Base-by-base conservation (phyloP, 768 basidiomycete species). In the Pholiota microspora region DNA sequence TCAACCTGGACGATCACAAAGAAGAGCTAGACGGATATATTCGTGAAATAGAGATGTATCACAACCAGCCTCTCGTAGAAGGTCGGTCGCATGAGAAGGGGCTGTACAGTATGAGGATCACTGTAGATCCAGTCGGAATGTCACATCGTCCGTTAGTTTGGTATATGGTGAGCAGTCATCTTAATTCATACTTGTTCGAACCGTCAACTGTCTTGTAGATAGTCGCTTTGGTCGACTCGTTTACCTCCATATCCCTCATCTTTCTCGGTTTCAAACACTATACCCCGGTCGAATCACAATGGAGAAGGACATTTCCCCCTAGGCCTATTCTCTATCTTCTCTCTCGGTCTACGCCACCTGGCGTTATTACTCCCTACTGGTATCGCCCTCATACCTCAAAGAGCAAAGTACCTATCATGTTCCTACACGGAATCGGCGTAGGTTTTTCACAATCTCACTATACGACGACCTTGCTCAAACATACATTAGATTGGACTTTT, bases 371-470 rank as follows among this genome's bases (percentile, higher is more conserved):
- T 25, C 70, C 73, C 1, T 74, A 73, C 58, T 77, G 74, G 73
- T 70, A 72, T 57, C 69, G 72, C 9, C 71, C 71, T 0, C 84
- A 86, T 54, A 71, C 67, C 29, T 78, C 81, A 3, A 50, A 47
- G 7, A 70, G 70, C 1, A 81, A 78, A 56, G 67, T 71, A 7
- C 83, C 85, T 0, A 67, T 88, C 8, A 64, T 87, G n/a, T 85
- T 88, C 61, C 59, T 88, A 1, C 86, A 88, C 51, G 86, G 86
- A 8, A 80, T 87, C n/a, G 86, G 86, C 8, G 83, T 85, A 67
- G 2, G 77, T 69, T 13, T 24, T 28, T 27, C 31, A 53, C 21
- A 23, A 28, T 31, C 52, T 29, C 12, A 29, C 38, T 36, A 2
- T 34, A 15, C 8, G 32, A 18, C 21, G 24, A 25, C 18, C 40